phyloP scores from a whole-genome alignment of 2,329 filamentous ascomycete species.

The Aspergillus thermomutatus region DNA sequence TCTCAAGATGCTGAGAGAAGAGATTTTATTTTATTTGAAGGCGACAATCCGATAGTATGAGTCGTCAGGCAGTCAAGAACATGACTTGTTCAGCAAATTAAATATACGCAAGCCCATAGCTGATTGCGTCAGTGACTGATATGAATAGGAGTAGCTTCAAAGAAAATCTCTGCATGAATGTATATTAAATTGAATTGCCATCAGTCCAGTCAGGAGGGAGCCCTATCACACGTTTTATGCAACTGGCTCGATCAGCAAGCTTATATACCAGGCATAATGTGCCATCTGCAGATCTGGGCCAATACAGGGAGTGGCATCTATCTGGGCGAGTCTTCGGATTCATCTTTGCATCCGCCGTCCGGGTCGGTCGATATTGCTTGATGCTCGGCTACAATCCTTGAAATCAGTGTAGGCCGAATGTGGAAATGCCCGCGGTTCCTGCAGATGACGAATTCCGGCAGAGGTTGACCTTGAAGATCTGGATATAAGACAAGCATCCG shows the following conservation, averaged over 20 bases:
- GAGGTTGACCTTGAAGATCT: background rate
- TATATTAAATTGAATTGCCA: background rate
- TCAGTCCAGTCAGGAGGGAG: background rate
- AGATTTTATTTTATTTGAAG: no score
- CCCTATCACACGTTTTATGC: background rate
- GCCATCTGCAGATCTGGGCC: no score
- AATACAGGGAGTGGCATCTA: background rate
- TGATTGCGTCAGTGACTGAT: no score
- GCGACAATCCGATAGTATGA: no score
- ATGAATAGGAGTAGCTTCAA: no score
- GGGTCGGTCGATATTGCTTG: background rate
- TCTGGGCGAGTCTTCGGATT: no score
- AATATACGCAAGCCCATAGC: no score
- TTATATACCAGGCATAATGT: background rate
- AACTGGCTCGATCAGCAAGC: background rate
- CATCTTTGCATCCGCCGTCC: background rate
- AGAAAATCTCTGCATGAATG: background rate
- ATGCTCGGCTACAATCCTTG: background rate
- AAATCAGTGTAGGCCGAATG: no score
- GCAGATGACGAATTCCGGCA: background rate
- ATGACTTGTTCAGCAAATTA: no score
- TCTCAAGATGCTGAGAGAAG: no score
- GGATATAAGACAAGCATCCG: background rate
- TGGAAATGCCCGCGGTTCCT: background rate
- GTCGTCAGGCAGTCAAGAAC: no score